Conservation (phyloP, 2,329 filamentous ascomycete species). For the Fusarium sp. region DNA sequence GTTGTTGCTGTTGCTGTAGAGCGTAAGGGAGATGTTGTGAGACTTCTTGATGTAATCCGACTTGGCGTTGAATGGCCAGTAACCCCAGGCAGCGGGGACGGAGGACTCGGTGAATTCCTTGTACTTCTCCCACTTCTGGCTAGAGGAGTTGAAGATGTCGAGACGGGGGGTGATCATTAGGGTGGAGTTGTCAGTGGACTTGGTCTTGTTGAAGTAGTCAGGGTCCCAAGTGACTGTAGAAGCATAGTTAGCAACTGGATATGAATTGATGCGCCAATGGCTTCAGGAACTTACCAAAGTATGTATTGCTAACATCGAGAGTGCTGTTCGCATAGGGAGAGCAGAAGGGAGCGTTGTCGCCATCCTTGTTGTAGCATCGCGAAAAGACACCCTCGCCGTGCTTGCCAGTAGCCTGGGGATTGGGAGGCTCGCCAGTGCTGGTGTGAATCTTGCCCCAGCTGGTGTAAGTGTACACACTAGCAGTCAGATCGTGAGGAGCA, state of each 20-base stretch:
- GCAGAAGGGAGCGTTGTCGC: slow-evolving; percentile 63
- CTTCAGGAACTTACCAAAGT: slow-evolving; percentile 59
- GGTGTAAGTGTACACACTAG: slow-evolving; percentile 54
- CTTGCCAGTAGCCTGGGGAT: slow-evolving; percentile 56
- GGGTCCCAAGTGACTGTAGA: slow-evolving; percentile 67
- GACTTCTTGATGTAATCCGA: slow-evolving; percentile 51
- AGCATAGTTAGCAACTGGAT: not conserved
- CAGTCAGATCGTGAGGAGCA: slow-evolving; percentile 61
- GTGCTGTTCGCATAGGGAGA: slow-evolving; percentile 57
- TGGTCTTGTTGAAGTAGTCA: slow-evolving; percentile 59
- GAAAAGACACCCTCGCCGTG: slow-evolving; percentile 61
- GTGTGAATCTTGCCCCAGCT: slow-evolving; percentile 53
- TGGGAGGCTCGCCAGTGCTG: slow-evolving; percentile 57
- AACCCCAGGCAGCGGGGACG: slow-evolving; percentile 58
- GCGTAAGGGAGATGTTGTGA: slow-evolving; percentile 61
- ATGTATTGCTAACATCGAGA: slow-evolving; percentile 59
- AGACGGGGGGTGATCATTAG: slow-evolving; percentile 52
- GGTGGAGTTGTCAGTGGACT: slow-evolving; percentile 52
- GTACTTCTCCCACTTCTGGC: slow-evolving; percentile 49
- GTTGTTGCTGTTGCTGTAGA: slow-evolving; percentile 54
- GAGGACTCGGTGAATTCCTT: slow-evolving; percentile 52
- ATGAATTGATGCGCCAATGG: not conserved
- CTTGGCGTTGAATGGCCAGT: slow-evolving; percentile 59
- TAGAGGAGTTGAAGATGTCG: slow-evolving; percentile 55
- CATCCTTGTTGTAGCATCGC: slow-evolving; percentile 61